Evolutionary conservation across 768 basidiomycete species (phyloP), one percentile per base, ranked within the genome.

Genomic region (Suillus spraguei): DNA sequence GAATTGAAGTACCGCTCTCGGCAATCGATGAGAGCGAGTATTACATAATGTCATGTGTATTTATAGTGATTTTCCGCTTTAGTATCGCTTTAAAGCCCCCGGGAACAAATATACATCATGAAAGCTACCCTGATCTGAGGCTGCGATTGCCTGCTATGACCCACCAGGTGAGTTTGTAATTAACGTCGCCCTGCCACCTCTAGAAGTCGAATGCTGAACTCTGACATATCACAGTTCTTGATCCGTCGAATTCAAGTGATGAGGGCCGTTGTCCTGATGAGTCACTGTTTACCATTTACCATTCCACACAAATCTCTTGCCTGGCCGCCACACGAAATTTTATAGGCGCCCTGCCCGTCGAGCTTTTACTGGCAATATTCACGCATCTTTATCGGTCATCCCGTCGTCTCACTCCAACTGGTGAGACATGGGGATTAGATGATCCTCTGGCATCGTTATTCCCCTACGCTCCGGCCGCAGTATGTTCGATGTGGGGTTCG

Each of bases 401-500:
- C 32, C 58, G 28, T 42, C 33, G 22, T 38, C 35, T 22, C 41
- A 60, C 35, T 39, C 36, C 17, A 32, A 32, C 13, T 20, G 44
- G 47, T 10, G 62, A 60, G 28, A 62, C 2, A n/a, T 56, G 64
- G 61, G 24, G 17, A 39, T 36, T 39, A 14, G 41, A 63, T 5
- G 50, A 64, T 13, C 28, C 33, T 36, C 62, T 50, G 13, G 28
- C 63, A 24, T 32, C 50, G 17, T 6, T 63, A 11, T 64, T 64
- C 28, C 64, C 64, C 17, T 64, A 63, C 35, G 39, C 64, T 20
- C 47, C 54, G 22, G 64, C 64, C 9, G 42, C 60, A 36, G 64
- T 64, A 42, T 64, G 64, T 46, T 44, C 62, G 22, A 20, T 36
- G 36, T 64, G 64, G 64, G 32, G 61, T 46, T 62, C 11, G n/a